A percentile compares a stretch with the other conserved stretches of the same genome.
These are phyloP conservation scores for Ceratocystis eucalypticola DNA, from an alignment of 2,329 filamentous ascomycete genomes.

Conservation along the genomic window DNA sequence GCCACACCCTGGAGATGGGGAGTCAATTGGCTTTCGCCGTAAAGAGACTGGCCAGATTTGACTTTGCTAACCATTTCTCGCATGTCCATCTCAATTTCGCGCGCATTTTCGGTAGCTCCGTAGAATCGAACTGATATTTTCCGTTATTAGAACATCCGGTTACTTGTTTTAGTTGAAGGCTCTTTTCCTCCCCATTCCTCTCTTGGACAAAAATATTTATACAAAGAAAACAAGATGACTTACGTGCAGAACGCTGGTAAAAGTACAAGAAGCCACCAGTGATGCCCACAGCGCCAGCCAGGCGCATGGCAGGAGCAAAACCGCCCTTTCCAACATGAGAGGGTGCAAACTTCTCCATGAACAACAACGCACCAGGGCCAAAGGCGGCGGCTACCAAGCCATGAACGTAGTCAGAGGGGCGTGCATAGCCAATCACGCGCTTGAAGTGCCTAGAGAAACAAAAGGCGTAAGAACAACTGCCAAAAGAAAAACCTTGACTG, in stretches of 20 bases:
- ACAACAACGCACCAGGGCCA: conserved; percentile 58
- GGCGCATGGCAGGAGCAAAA: conserved; percentile 69
- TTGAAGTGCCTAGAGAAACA: conserved; percentile 60
- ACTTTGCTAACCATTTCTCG: conserved; percentile 94
- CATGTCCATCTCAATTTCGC: conserved; percentile 94
- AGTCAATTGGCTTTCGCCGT: conserved; percentile 64
- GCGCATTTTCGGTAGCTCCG: conserved; percentile 80
- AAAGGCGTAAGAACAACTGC: too few relatives aligned
- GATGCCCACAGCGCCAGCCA: conserved; percentile 58
- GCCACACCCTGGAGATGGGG: conserved; percentile 92
- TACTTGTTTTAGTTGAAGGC: not conserved
- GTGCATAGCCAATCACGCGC: conserved; percentile 77
- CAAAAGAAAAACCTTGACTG: too few relatives aligned
- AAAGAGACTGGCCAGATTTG: conserved; percentile 79
- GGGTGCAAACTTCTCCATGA: conserved; percentile 74
- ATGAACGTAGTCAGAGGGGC: conserved; percentile 66
- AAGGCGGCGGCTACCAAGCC: conserved; percentile 56
- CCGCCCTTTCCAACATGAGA: conserved; percentile 72
- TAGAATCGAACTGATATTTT: conserved; percentile 69
- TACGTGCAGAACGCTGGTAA: conserved; percentile 75
- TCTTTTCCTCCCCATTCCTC: not conserved
- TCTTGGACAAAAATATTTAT: not conserved
- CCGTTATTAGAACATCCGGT: not conserved
- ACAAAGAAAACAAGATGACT: conserved; percentile 26
- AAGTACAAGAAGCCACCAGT: conserved; percentile 71